Evolutionary conservation across 192 early-diverging fungal genomes (phyloP).

Genomic region (Podila minutissima): DNA sequence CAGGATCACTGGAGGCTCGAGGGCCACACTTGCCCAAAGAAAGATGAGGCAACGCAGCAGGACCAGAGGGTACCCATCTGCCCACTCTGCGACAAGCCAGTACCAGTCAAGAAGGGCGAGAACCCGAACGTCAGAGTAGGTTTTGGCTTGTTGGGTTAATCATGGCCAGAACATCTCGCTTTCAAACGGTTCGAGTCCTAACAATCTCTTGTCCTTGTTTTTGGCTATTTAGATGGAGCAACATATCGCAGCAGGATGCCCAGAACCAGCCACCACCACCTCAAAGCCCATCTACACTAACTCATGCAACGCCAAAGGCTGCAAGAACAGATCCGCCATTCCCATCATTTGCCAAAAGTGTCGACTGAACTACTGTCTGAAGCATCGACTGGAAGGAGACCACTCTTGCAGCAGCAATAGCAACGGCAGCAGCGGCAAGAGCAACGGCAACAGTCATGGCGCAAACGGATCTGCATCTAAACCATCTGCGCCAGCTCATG

Average conservation of each 20-base stretch:
- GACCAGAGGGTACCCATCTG: slow-evolving; percentile 74
- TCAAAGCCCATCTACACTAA: slow-evolving; percentile 62
- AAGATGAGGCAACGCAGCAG: slow-evolving; percentile 64
- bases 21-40: slow-evolving; percentile 68
- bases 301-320: slow-evolving; percentile 69
- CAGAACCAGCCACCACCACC: slow-evolving; percentile 59
- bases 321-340: slow-evolving; percentile 73
- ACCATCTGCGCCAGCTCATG: background rate
- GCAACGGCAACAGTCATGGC: background rate
- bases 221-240: slow-evolving; percentile 54
- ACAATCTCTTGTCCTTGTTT: background rate
- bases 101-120: slow-evolving; percentile 76
- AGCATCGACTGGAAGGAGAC: slow-evolving; percentile 79
- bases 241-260: slow-evolving; percentile 72
- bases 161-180: too few relatives aligned
- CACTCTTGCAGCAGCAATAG: slow-evolving; percentile 64
- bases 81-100: slow-evolving; percentile 78
- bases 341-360: slow-evolving; percentile 76
- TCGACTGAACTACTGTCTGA: slow-evolving; percentile 74
- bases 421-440: background rate
- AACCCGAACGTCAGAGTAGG: slow-evolving; percentile 73
- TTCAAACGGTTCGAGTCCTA: background rate
- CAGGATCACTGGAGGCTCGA: slow-evolving; percentile 75
- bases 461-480: background rate
- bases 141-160: too few relatives aligned